Percentiles rank a stretch among this genome's conserved stretches.
Evolutionary conservation across 2,329 filamentous ascomycete species (phyloP).

Genomic region (Claviceps digitariae): DNA sequence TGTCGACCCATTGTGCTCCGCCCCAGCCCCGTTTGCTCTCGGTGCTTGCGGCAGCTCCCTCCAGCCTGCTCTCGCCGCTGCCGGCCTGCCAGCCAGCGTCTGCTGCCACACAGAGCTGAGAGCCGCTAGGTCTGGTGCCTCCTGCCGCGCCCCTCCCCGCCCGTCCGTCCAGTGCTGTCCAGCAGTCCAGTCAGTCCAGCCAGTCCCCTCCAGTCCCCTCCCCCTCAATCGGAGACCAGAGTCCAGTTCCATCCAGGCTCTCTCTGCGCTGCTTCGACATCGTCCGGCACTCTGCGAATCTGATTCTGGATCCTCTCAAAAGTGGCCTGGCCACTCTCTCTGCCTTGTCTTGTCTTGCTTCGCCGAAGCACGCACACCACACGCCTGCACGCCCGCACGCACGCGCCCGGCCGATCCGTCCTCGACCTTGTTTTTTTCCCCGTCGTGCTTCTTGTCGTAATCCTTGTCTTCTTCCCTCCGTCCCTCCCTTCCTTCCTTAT

Average conservation of each 20-base stretch:
- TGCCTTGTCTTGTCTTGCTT: neutral
- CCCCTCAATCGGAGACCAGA: neutral
- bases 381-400: neutral
- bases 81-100: too few relatives aligned
- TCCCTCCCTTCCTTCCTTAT: constrained; percentile 33
- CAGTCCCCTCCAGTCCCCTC: neutral
- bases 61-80: too few relatives aligned
- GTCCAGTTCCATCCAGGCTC: neutral
- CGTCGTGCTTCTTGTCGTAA: constrained; percentile 5
- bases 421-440: constrained; percentile 2
- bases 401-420: neutral
- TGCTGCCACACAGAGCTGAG: too few relatives aligned
- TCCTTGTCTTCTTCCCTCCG: constrained; percentile 5
- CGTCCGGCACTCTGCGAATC: neutral
- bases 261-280: neutral
- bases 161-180: too few relatives aligned
- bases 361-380: neutral
- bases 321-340: neutral
- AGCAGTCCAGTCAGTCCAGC: too few relatives aligned
- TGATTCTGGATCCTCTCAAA: neutral
- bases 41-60: too few relatives aligned
- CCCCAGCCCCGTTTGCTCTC: too few relatives aligned
- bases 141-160: too few relatives aligned
- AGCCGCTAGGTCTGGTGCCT: too few relatives aligned
- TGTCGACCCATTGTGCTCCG: too few relatives aligned